phyloP scores from a whole-genome alignment of 495 filamentous ascomycete species.

The Hyaloscypha finlandica region DNA sequence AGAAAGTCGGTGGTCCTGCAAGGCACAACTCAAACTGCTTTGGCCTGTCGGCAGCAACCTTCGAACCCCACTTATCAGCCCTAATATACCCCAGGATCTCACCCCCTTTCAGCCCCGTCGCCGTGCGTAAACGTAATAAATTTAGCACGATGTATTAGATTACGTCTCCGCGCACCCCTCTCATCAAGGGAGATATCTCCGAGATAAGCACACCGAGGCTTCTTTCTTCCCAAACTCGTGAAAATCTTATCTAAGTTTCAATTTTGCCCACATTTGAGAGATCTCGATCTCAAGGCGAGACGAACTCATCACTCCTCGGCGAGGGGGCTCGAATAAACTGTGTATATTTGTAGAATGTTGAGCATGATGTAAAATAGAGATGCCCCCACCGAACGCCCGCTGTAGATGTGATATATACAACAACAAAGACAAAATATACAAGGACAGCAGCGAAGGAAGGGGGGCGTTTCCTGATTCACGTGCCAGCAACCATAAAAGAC shows the following conservation, averaged over 20 bases:
- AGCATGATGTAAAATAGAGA: not conserved
- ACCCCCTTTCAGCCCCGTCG: not conserved
- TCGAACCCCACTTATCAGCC: not conserved
- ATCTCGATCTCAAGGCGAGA: not conserved
- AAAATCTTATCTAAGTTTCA: too few relatives aligned
- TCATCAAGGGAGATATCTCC: not conserved
- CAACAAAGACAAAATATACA: not conserved
- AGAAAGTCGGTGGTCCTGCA: too few relatives aligned
- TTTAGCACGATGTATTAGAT: too few relatives aligned
- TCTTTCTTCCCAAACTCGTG: not conserved
- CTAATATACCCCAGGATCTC: not conserved
- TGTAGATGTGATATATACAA: not conserved
- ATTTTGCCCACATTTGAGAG: not conserved
- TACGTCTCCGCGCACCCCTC: not conserved
- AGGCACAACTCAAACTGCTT: too few relatives aligned
- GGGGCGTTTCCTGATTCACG: not conserved
- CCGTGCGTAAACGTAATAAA: not conserved
- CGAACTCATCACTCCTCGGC: not conserved
- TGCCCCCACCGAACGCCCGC: not conserved
- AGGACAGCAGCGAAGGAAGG: not conserved
- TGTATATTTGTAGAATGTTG: not conserved
- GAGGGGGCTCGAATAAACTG: not conserved
- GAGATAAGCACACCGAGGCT: not conserved
- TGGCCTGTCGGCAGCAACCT: not conserved
- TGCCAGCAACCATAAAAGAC: conserved; percentile 16